A percentile compares a stretch with the other conserved stretches of the same genome.
Evolutionary conservation across 2,329 filamentous ascomycete genomes (phyloP).

Genomic region (Colletotrichum sublineola): DNA sequence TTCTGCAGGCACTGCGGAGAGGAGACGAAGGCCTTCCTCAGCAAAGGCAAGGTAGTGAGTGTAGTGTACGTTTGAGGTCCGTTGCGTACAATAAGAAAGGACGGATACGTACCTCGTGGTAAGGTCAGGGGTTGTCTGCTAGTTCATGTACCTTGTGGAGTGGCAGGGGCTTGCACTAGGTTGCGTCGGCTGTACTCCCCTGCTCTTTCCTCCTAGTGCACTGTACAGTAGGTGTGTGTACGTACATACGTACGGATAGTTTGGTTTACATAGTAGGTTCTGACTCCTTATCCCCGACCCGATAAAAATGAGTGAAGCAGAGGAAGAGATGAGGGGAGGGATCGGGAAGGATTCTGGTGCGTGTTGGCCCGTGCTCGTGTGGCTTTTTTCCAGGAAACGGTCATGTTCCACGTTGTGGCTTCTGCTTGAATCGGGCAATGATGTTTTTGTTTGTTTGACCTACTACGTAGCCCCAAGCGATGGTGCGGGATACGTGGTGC

Average conservation of each 20-base stretch:
- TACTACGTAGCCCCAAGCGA: not conserved
- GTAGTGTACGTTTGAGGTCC: not conserved
- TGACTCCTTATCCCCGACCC: slow-evolving; percentile 15
- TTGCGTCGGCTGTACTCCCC: slow-evolving; percentile 7
- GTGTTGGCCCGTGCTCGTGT: slow-evolving; percentile 17
- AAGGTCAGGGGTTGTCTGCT: slow-evolving; percentile 14
- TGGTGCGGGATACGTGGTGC: slow-evolving; percentile 1
- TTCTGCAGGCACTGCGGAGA: not conserved
- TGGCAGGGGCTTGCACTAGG: not conserved
- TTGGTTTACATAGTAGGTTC: slow-evolving; percentile 1
- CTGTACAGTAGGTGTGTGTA: too few relatives aligned
- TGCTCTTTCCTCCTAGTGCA: not conserved
- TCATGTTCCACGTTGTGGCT: slow-evolving; percentile 6
- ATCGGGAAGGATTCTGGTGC: not conserved
- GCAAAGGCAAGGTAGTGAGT: not conserved
- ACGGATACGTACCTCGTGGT: slow-evolving; percentile 9
- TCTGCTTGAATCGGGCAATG: slow-evolving; percentile 1
- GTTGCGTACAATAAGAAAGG: too few relatives aligned
- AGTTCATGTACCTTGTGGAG: slow-evolving; percentile 6
- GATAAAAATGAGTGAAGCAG: not conserved
- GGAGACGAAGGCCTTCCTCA: not conserved
- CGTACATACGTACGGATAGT: too few relatives aligned
- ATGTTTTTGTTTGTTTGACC: slow-evolving; percentile 23
- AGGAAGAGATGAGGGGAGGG: slow-evolving; percentile 4
- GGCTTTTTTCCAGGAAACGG: slow-evolving; percentile 16